phyloP scores from a whole-genome alignment of 75 land plant species.

The Ceratopteris richardii region DNA sequence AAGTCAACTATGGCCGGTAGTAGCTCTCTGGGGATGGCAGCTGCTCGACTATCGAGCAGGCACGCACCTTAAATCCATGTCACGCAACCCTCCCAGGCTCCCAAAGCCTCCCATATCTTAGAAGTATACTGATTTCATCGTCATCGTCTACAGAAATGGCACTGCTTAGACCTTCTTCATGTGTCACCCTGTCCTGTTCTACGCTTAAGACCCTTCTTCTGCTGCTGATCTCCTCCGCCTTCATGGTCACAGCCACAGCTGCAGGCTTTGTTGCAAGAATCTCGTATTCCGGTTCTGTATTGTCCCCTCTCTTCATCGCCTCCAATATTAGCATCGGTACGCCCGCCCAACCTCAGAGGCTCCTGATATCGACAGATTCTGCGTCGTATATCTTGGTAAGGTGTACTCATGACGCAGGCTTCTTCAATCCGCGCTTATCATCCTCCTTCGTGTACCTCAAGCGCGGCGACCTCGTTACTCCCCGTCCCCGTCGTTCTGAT shows the following conservation, averaged over 20 bases:
- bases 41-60: too few relatives aligned
- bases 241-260: neutral
- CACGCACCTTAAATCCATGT: too few relatives aligned
- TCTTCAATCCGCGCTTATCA: neutral
- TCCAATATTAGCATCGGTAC: constrained; percentile 1
- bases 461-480: neutral
- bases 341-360: neutral
- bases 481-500: neutral
- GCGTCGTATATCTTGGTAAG: neutral
- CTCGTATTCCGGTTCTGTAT: neutral
- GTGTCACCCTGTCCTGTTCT: too few relatives aligned
- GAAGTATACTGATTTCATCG: too few relatives aligned
- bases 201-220: too few relatives aligned
- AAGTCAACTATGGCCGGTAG: too few relatives aligned
- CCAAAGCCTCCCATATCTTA: too few relatives aligned
- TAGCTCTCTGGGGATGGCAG: too few relatives aligned
- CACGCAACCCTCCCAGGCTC: too few relatives aligned
- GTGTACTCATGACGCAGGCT: neutral
- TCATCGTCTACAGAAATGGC: too few relatives aligned
- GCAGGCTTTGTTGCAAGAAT: neutral
- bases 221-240: neutral
- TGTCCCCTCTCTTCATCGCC: neutral
- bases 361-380: neutral
- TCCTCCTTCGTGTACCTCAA: neutral
- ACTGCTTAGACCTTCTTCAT: too few relatives aligned